These are phyloP conservation scores for Phialophora chinensis DNA, from an alignment of 2,329 filamentous ascomycete genomes.

Conservation along the genomic window DNA sequence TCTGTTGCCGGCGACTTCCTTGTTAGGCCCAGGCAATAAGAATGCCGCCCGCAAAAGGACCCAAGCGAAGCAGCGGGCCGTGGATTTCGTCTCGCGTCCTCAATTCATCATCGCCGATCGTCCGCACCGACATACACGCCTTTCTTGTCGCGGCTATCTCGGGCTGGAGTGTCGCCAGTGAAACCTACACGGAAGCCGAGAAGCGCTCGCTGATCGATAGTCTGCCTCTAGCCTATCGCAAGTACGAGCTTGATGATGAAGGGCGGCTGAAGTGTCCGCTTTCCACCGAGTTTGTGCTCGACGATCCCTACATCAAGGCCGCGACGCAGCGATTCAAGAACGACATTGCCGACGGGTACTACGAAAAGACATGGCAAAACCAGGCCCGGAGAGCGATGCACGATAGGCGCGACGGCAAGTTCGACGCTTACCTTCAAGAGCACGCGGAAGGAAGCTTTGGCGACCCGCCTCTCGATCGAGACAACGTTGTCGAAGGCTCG, in stretches of 20 bases:
- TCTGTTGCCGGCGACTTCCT: neutral
- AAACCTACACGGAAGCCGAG: conserved; percentile 34
- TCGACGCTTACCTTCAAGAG: conserved; percentile 61
- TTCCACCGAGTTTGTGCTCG: conserved; percentile 26
- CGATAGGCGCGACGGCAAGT: conserved; percentile 60
- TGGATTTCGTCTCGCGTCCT: conserved; percentile 34
- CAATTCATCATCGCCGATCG: conserved; percentile 33
- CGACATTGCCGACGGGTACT: conserved; percentile 61
- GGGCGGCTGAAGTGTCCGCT: conserved; percentile 32
- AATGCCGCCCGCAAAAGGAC: conserved; percentile 24
- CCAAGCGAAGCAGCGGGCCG: conserved; percentile 25
- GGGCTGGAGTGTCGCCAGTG: conserved; percentile 24
- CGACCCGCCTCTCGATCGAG: conserved; percentile 53
- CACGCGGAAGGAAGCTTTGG: conserved; percentile 65
- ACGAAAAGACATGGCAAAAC: conserved; percentile 63
- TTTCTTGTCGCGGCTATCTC: conserved; percentile 35
- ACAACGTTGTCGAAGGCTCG: conserved; percentile 11
- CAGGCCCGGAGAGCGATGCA: conserved; percentile 61
- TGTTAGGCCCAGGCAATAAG: neutral
- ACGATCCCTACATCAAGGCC: conserved; percentile 36
- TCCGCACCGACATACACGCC: conserved; percentile 31
- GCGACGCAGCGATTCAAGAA: conserved; percentile 54
- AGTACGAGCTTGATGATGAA: conserved; percentile 27
- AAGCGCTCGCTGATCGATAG: conserved; percentile 35
- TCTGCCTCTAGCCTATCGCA: conserved; percentile 29